Percentiles rank a stretch among this genome's conserved stretches.
phyloP scores from a whole-genome alignment of 2,329 filamentous ascomycete genomes.

The Teratosphaeria zuluensis region DNA sequence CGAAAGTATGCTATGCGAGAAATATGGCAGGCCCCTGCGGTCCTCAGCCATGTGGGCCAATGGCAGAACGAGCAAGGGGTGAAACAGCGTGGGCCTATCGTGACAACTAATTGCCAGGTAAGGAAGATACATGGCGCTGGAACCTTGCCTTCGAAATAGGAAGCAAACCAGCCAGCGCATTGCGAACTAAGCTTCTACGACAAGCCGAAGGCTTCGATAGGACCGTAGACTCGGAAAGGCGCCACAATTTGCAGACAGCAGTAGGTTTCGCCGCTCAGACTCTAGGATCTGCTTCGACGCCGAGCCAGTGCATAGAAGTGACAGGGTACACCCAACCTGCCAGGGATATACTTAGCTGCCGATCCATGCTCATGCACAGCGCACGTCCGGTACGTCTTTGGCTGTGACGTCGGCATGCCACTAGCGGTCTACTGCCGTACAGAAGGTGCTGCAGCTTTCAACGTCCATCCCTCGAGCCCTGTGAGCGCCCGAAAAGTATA shows the following conservation, averaged over 20 bases:
- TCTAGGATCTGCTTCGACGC: background rate
- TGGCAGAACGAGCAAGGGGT: slow-evolving; percentile 24
- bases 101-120: slow-evolving; percentile 16
- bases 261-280: background rate
- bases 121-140: slow-evolving; percentile 12
- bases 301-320: background rate
- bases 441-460: background rate
- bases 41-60: slow-evolving; percentile 14
- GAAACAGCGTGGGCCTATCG: slow-evolving; percentile 23
- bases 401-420: slow-evolving; percentile 17
- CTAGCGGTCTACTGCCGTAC: slow-evolving; percentile 2
- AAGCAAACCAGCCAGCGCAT: background rate
- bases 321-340: background rate
- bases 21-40: slow-evolving; percentile 15
- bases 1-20: slow-evolving; percentile 13
- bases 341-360: slow-evolving; percentile 14
- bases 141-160: background rate
- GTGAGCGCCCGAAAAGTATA: background rate
- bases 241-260: background rate
- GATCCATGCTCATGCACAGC: slow-evolving; percentile 21
- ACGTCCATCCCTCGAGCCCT: background rate
- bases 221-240: background rate
- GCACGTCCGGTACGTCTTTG: slow-evolving; percentile 9
- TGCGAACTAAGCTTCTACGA: background rate
- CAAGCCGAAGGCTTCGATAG: background rate